Percentiles rank a stretch among this genome's conserved stretches.
These are phyloP conservation scores for Anthostomella pinea DNA, from an alignment of 2,329 filamentous ascomycete species.

Conservation along the genomic window DNA sequence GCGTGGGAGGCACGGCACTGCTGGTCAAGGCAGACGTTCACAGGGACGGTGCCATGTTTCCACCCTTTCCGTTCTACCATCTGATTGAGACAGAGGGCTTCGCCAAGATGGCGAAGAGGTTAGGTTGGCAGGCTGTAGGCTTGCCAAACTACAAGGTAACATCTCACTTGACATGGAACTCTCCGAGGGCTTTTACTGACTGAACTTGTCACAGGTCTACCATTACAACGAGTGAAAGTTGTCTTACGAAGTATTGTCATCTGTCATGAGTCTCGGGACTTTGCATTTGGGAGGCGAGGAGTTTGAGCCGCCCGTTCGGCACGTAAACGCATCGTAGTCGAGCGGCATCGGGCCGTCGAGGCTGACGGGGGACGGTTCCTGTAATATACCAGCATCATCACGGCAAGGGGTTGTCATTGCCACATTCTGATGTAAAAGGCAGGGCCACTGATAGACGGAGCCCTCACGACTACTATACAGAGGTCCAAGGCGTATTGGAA, in stretches of 20 bases:
- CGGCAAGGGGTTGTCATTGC: no score
- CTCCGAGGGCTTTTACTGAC: slow-evolving; percentile 6
- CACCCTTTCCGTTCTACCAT: slow-evolving; percentile 92
- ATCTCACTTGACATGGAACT: background rate
- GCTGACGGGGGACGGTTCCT: no score
- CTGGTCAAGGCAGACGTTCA: slow-evolving; percentile 97
- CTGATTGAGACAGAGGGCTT: slow-evolving; percentile 98
- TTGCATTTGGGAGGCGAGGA: slow-evolving; percentile 6
- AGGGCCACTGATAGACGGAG: no score
- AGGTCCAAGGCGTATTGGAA: slow-evolving; percentile 13
- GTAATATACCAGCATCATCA: no score
- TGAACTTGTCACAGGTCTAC: slow-evolving; percentile 61
- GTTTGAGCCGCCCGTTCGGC: no score
- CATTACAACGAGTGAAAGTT: slow-evolving; percentile 77
- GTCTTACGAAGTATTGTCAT: slow-evolving; percentile 17
- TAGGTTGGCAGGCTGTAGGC: slow-evolving; percentile 85
- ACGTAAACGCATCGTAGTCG: no score
- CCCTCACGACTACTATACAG: no score
- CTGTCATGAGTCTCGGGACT: slow-evolving; percentile 20
- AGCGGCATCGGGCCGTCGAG: no score
- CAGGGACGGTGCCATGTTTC: slow-evolving; percentile 97
- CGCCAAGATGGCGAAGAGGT: slow-evolving; percentile 88
- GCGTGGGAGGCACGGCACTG: slow-evolving; percentile 88
- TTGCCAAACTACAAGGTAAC: slow-evolving; percentile 92
- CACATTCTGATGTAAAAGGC: no score